Conservation (phyloP, 176 grass and related monocot genomes). For the Phragmites australis region DNA sequence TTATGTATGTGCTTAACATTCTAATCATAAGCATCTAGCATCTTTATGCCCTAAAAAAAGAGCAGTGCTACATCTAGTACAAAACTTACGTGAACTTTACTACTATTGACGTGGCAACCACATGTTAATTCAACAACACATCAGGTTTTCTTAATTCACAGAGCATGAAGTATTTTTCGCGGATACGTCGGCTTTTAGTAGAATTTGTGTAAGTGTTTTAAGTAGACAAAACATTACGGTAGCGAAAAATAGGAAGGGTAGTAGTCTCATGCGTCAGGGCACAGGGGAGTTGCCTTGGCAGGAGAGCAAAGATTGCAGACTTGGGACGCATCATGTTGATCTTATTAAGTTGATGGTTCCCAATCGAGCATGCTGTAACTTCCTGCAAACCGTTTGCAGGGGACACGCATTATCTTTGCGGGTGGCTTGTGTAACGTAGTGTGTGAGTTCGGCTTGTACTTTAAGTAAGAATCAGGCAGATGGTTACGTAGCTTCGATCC, state of each 20-base stretch:
- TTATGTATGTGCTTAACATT: no score
- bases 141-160: no score
- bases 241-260: background rate
- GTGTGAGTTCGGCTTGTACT: background rate
- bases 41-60: no score
- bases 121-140: no score
- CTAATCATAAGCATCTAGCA: no score
- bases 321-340: background rate
- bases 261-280: background rate
- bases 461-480: background rate
- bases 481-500: background rate
- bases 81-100: no score
- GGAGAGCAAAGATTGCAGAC: background rate
- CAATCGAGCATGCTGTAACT: background rate
- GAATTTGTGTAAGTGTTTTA: no score
- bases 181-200: no score
- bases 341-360: background rate
- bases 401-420: background rate
- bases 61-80: no score
- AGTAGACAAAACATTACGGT: no score
- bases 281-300: background rate
- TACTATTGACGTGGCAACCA: no score
- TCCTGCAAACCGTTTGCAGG: background rate
- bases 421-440: background rate
- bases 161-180: no score